Evolutionary conservation across 2,329 filamentous ascomycete genomes (phyloP), one percentile per base, ranked within the genome.

Genomic region (Nannizziopsis arthrosporioides): DNA sequence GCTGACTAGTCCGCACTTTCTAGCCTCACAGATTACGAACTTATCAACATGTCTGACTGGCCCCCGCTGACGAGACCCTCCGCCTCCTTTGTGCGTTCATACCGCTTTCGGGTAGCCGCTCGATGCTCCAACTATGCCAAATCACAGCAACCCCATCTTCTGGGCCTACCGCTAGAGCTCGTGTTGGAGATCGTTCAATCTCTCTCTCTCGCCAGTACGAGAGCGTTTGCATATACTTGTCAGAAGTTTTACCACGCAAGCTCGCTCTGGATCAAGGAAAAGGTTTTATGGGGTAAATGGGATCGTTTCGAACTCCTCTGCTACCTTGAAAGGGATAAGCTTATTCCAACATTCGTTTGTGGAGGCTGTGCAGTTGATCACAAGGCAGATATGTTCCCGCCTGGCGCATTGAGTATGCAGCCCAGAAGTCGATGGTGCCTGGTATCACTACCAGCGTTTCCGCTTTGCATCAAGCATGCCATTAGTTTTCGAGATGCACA

Each of bases 221-320:
- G 30, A 14, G 15, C 35, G 12, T 30, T 47, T 2, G 15, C 44
- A n/a, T 47, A 40, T 35, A 35, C 44, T 40, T 47, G 44, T 17
- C 44, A 35, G 12, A 32, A 41, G 11, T 31, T 47, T 15, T 47
- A 34, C 30, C 9, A 47, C 10, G 17, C 12, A 15, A 47, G 44
- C 7, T 3, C 34, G 8, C 10, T 30, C 12, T 47, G 44, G 44
- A 10, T 41, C 12, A 14, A 17, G 6, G 14, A 32, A n/a, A 11
- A 27, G 3, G 22, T 27, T 7, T 27, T 27, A 7, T 27, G 22
- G 22, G 7, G 7, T 27, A 27, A 27, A 27, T 27, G 7, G 4
- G 45, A 47, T 30, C 31, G 17, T 11, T 47, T 47, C n/a, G 45
- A 47, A 22, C n/a, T 18, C 17, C 37, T 47, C 17, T 47, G 30